Base-by-base conservation (phyloP, 2,329 filamentous ascomycete genomes). In the Aureobasidium sp. region DNA sequence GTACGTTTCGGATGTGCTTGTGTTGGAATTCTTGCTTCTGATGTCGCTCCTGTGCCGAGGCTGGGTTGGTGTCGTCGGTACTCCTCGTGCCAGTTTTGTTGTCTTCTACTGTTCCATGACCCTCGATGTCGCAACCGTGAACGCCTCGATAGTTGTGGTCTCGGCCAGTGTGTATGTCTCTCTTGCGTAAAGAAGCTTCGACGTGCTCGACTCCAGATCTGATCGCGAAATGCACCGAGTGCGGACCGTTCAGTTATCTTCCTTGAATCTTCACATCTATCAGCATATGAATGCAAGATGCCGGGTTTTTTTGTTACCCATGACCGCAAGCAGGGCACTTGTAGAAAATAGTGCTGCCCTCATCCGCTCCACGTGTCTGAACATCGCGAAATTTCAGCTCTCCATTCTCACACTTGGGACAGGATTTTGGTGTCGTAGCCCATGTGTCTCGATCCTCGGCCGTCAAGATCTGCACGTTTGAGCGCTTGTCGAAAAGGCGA, bases 301-400 rank as follows among this genome's bases (percentile, higher is more conserved):
- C 11, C 83, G 11, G n/a, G 11, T 3, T 10, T 13, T 13, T 3
- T 21, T 37, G 42, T n/a, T 76, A 79, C 88, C 89, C 92, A 76
- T 90, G 80, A 63, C 90, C 90, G 72, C 92, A 97, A 62, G 91
- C 86, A 4, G 69, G 68, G 76, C 92, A 97, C 63, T 82, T 87
- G 76, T 91, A 96, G 71, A 97, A 95, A 60, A 96, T 85, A 0
- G 93, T 97, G 66, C 88, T 90, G 64, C 94, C 94, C 84, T 97
- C 93, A 74, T 99, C 94, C 60, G 93, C 94, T 79, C 91, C 87
- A 68, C 93, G 87, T 69, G 96, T 78, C 74, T 99, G 94, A 63
- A 91, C 85, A 3, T 88, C 88, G 54, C 90, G 89, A 73, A 87
- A 97, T 68, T 86, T 88, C 74, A 97, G 91, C 72, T 96, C 87